phyloP scores from a whole-genome alignment of 805 yeast genomes.

The Candida verbasci region DNA sequence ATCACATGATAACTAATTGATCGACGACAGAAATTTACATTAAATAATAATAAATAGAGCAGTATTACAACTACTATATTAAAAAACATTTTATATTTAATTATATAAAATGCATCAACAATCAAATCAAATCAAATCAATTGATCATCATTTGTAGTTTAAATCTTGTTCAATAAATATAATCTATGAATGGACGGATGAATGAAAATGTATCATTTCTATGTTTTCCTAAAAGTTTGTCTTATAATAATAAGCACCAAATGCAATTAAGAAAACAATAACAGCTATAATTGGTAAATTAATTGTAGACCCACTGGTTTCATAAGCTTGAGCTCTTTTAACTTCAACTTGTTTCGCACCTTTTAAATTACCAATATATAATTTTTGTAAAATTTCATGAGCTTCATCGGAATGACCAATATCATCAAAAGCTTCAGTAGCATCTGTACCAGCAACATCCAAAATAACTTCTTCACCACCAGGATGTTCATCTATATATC shows the following conservation, averaged over 20 bases:
- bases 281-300: constrained; percentile 28
- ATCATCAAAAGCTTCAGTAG: constrained; percentile 52
- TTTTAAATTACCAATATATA: constrained; percentile 77
- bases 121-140: too few relatives aligned
- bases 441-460: constrained; percentile 41
- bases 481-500: constrained; percentile 44
- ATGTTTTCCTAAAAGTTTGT: constrained; percentile 10
- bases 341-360: constrained; percentile 34
- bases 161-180: too few relatives aligned
- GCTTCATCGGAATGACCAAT: constrained; percentile 99
- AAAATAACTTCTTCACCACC: constrained; percentile 46
- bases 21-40: too few relatives aligned
- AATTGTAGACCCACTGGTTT: constrained; percentile 14
- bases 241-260: constrained; percentile 37
- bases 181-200: too few relatives aligned
- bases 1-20: too few relatives aligned
- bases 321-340: constrained; percentile 13
- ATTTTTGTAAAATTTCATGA: constrained; percentile 61
- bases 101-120: too few relatives aligned
- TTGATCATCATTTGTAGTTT: too few relatives aligned
- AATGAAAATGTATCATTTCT: too few relatives aligned
- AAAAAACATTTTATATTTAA: too few relatives aligned
- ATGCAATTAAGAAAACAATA: constrained; percentile 35
- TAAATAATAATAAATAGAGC: too few relatives aligned
- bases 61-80: too few relatives aligned